Conservation (phyloP, 1,284 basidiomycete species). For the Malassezia furfur region DNA sequence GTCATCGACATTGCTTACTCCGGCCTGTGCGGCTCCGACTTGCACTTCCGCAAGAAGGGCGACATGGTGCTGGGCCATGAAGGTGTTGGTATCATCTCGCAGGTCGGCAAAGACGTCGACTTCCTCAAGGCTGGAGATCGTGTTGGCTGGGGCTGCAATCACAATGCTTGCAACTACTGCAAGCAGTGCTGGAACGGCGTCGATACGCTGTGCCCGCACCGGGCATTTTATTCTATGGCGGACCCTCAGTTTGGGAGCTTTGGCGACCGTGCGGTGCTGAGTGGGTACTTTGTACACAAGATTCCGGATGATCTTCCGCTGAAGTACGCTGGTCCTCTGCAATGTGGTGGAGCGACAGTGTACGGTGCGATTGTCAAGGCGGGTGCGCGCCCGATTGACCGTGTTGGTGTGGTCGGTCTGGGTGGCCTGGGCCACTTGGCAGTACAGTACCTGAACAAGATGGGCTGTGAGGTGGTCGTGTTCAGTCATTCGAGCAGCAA, state of each 20-base stretch:
- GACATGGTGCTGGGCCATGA: conserved; percentile 42
- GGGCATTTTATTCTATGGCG: no score
- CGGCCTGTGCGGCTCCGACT: conserved; percentile 39
- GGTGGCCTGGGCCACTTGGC: conserved; percentile 50
- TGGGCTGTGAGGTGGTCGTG: conserved; percentile 48
- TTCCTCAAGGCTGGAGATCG: conserved; percentile 35
- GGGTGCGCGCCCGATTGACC: conserved; percentile 36
- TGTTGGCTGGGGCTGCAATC: conserved; percentile 44
- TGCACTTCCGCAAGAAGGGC: conserved; percentile 28
- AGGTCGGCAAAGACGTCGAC: conserved; percentile 29
- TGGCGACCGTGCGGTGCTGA: conserved; percentile 38
- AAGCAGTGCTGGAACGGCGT: conserved; percentile 35
- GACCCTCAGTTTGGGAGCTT: conserved; percentile 38
- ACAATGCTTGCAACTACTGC: conserved; percentile 32
- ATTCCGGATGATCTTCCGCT: conserved; percentile 35
- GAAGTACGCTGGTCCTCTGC: conserved; percentile 47
- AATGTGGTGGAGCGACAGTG: conserved; percentile 50
- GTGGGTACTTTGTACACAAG: conserved; percentile 31
- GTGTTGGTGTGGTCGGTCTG: conserved; percentile 50
- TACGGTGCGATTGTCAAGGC: conserved; percentile 50
- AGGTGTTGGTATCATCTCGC: conserved; percentile 38
- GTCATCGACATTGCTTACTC: conserved; percentile 42
- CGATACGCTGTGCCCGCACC: conserved; percentile 34
- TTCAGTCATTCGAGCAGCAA: conserved; percentile 45
- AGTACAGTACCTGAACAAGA: conserved; percentile 45